Base-by-base conservation (phyloP, 257 asterid genomes). In the Verbena officinalis region DNA sequence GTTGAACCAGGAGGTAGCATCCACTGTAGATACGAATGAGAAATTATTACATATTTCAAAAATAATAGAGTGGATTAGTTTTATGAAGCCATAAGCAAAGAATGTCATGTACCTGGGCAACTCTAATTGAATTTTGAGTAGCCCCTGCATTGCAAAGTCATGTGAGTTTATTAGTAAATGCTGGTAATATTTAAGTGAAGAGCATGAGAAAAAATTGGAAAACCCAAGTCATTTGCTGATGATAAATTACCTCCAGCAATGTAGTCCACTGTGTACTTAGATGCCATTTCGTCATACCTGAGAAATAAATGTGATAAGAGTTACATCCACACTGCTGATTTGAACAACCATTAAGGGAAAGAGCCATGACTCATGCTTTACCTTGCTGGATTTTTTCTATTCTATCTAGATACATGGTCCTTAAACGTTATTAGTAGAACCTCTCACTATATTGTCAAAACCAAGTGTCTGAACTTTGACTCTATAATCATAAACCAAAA, bases 81-180 rank as follows among this genome's bases (percentile, higher is more conserved):
- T 51, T 39, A 50, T 40, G 21, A 62, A 55, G 55, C 22, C 55
- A 27, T 21, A 72, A 50, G 40, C 43, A 43, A n/a, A 52, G 20
- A 59, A 64, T 46, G 40, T 36, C 13, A 55, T 38, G 21, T 72
- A 90, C 99, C 93, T 94, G 98, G 61, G 97, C 97, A 73, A 94
- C 95, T 82, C 95, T 80, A 67, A 94, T 94, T 59, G 98, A 86
- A 68, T 94, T 94, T 64, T 90, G 99, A 16, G 99, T 94, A 33
- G 99, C 95, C 57, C 98, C 98, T 93, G 82, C 71, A 77, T 45
- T 42, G 24, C 54, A 40, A 31, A 67, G 56, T 24, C 31, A 67
- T 34, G 70, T 13, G 20, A 39, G 62, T 64, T 45, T 39, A 27
- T 27, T 19, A 62, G 21, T n/a, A 73, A 42, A 52, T 24, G 65